These are phyloP conservation scores for Epichloe aotearoae DNA, from an alignment of 2,329 filamentous ascomycete species.

Conservation along the genomic window DNA sequence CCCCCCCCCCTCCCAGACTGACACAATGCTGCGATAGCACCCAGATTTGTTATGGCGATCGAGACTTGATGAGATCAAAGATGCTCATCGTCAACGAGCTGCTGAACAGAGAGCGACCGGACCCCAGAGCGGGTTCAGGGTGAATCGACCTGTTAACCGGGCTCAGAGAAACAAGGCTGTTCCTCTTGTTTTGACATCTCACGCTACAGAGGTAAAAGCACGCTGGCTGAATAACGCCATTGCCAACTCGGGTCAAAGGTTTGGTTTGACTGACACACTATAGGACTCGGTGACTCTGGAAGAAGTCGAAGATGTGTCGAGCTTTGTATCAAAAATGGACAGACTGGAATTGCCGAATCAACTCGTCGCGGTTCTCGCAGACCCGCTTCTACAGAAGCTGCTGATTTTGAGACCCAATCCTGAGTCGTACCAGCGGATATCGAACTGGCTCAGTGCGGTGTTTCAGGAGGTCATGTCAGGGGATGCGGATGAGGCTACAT, in stretches of 20 bases:
- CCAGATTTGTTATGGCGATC: conserved; percentile 65
- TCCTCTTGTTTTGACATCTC: conserved; percentile 60
- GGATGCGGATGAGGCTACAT: conserved; percentile 31
- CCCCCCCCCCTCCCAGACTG: not conserved
- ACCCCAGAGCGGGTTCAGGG: conserved; percentile 44
- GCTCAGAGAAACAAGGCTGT: conserved; percentile 29
- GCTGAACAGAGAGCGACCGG: conserved; percentile 22
- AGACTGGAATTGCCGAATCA: conserved; percentile 73
- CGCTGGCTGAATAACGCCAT: not conserved
- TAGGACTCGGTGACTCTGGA: conserved; percentile 56
- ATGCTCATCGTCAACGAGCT: conserved; percentile 35
- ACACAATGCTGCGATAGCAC: conserved; percentile 31
- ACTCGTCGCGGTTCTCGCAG: conserved; percentile 60
- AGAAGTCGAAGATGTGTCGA: conserved; percentile 58
- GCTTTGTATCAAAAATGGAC: conserved; percentile 61
- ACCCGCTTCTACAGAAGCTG: conserved; percentile 68
- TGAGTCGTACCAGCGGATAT: conserved; percentile 36
- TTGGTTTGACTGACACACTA: not conserved
- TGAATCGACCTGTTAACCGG: conserved; percentile 34
- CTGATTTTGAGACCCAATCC: conserved; percentile 48
- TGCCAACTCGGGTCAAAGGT: too few species aligned
- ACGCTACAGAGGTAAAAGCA: conserved; percentile 49
- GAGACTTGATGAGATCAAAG: conserved; percentile 55
- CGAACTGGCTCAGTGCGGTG: conserved; percentile 45
- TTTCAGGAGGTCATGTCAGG: conserved; percentile 42